Evolutionary conservation across 2,329 filamentous ascomycete species (phyloP), one percentile per base, ranked within the genome.

Genomic region (Colletotrichum godetiae): DNA sequence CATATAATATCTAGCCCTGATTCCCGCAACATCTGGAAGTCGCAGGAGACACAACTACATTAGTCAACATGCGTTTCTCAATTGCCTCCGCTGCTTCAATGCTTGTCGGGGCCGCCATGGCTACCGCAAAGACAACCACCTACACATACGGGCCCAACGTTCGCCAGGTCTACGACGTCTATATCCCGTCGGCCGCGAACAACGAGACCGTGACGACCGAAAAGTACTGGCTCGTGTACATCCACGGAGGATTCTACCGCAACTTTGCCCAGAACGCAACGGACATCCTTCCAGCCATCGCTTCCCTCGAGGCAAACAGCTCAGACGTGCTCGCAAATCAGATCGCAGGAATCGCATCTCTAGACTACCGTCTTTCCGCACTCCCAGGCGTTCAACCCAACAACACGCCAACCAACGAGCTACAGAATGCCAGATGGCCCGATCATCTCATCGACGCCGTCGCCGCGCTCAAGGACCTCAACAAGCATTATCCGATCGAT

Each of bases 191-290:
- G 4, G 11, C 57, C 1, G 33, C 58, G 1, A 49, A 7, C 4
- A 49, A 29, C 22, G 3, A n/a, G 6, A 10, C 66, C 5, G 10
- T 7, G 3, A 3, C 66, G 37, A 22, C 53, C 24, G 15, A 69
- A 11, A 72, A 72, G 42, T 59, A 69, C 66, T 72, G 69, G 69
- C 55, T 72, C 2, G 53, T 69, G 19, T 72, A 61, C 52, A 31
- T 72, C 10, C 69, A 72, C 31, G 69, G 69, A 4, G 69, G 69
- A 3, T 72, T 72, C 42, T 72, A 69, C 55, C 69, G 69, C 13
- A 66, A 72, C 66, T 59, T 72, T n/a, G 59, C 66, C 24, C 59
- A 69, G 24, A 69, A 69, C n/a, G 24, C 69, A 10, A 72, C 69
- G 3, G 46, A 57, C 53, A 22, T 72, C 24, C 31, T 63, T 11